Conservation (phyloP, 352 stramenopile species). For the Lagenidium sp. region DNA sequence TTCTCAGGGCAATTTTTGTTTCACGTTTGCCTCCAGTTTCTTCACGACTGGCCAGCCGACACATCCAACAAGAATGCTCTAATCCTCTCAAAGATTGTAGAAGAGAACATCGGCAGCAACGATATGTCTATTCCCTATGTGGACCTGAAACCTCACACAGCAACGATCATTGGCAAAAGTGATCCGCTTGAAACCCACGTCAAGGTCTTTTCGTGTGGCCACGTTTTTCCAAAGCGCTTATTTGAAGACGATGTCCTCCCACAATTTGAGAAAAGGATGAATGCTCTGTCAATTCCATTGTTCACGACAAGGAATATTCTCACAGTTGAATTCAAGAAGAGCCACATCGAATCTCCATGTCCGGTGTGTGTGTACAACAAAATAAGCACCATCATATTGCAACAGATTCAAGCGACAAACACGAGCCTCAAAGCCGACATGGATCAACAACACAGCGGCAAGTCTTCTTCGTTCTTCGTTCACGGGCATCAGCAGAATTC, state of each 20-base stretch:
- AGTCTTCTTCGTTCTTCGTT: too few species aligned
- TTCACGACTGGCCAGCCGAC: conserved; percentile 19
- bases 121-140: conserved; percentile 43
- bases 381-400: too few species aligned
- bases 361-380: conserved; percentile 79
- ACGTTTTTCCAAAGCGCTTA: conserved; percentile 78
- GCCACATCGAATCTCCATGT: conserved; percentile 58
- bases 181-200: conserved; percentile 82
- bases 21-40: conserved; percentile 50
- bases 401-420: too few species aligned
- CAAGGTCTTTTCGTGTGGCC: conserved; percentile 77
- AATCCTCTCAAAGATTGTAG: conserved; percentile 51
- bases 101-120: conserved; percentile 70
- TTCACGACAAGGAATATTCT: conserved; percentile 61
- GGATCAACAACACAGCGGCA: too few species aligned
- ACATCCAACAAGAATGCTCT: conserved; percentile 3
- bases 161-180: conserved; percentile 61
- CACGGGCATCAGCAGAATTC: too few species aligned
- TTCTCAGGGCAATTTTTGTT: conserved; percentile 81
- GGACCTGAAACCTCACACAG: conserved; percentile 48
- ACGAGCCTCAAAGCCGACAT: too few species aligned
- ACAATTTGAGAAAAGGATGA: conserved; percentile 80
- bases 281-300: conserved; percentile 39
- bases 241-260: conserved; percentile 79
- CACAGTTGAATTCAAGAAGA: conserved; percentile 49